Percentiles rank a stretch among this genome's conserved stretches.
Conservation (phyloP, 257 asterid genomes). For the Apocynum venetum region DNA sequence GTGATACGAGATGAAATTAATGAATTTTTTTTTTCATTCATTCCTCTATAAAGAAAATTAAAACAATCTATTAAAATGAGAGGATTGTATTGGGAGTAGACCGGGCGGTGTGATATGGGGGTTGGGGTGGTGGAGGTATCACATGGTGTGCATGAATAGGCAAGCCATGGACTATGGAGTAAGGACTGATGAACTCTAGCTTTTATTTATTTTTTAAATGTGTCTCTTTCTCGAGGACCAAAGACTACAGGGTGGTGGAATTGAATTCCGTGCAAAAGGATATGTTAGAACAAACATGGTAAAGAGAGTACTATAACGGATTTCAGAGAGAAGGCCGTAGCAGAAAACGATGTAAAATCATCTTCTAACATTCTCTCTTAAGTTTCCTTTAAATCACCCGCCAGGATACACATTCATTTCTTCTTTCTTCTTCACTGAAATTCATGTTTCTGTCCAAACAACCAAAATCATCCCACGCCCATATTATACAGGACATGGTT, state of each 20-base stretch:
- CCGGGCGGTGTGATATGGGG: too few species aligned
- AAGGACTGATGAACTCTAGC: slow-evolving; percentile 11
- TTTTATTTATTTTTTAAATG: background rate
- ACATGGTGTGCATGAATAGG: too few species aligned
- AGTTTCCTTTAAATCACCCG: slow-evolving; percentile 17
- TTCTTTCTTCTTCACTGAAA: slow-evolving; percentile 36
- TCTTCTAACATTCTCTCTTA: slow-evolving; percentile 56
- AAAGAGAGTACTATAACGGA: slow-evolving; percentile 13
- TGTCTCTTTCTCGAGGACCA: slow-evolving; percentile 42
- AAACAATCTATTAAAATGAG: too few species aligned
- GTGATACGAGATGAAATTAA: too few species aligned
- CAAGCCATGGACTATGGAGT: background rate
- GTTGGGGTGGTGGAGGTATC: too few species aligned
- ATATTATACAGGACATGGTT: background rate
- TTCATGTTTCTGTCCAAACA: slow-evolving; percentile 24
- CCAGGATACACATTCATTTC: background rate
- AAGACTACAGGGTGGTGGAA: slow-evolving; percentile 33
- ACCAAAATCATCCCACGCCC: background rate
- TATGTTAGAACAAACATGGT: slow-evolving; percentile 6
- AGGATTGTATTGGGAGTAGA: too few species aligned
- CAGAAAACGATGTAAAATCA: slow-evolving; percentile 26
- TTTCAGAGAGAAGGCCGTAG: slow-evolving; percentile 7
- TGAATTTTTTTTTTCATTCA: too few species aligned
- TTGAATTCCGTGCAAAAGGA: slow-evolving; percentile 62
- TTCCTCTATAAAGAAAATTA: too few species aligned